These are phyloP conservation scores for Vitis cinerea DNA, from an alignment of 164 flowering plant species.

Conservation along the genomic window DNA sequence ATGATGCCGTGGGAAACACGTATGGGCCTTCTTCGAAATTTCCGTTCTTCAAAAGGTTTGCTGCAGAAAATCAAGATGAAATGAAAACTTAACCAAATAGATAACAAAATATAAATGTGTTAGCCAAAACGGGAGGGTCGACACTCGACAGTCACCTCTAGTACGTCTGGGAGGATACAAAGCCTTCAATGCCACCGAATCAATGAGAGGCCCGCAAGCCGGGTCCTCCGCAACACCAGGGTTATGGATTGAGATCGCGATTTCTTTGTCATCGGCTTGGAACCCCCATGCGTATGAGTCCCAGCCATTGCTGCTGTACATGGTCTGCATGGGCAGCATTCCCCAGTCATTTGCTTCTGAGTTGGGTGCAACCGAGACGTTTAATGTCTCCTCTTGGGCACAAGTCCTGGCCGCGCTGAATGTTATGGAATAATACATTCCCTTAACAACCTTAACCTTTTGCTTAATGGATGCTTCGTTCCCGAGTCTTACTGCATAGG, in stretches of 20 bases:
- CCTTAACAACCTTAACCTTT: constrained; percentile 40
- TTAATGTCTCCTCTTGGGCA: constrained; percentile 61
- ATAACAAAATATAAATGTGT: neutral
- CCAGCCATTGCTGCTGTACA: constrained; percentile 73
- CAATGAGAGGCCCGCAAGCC: constrained; percentile 62
- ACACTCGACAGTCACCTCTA: constrained; percentile 13
- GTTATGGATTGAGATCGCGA: constrained; percentile 51
- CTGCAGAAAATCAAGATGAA: constrained; percentile 30
- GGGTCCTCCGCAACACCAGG: constrained; percentile 45
- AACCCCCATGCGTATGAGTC: constrained; percentile 62
- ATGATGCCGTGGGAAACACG: constrained; percentile 54
- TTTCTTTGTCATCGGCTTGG: constrained; percentile 26
- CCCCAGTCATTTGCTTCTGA: constrained; percentile 30
- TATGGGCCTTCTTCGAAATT: constrained; percentile 87
- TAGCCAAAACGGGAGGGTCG: neutral
- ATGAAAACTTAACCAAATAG: neutral
- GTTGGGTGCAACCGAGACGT: constrained; percentile 53
- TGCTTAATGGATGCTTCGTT: constrained; percentile 77
- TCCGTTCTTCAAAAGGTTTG: constrained; percentile 71
- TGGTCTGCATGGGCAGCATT: constrained; percentile 60
- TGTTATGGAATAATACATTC: constrained; percentile 57
- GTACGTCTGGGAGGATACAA: constrained; percentile 30
- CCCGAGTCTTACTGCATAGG: constrained; percentile 71
- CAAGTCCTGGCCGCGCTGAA: constrained; percentile 81
- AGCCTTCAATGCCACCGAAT: constrained; percentile 43